Percentiles rank a stretch among this genome's conserved stretches.
These are phyloP conservation scores for Paulownia fortunei DNA, from an alignment of 257 asterid species.

Conservation along the genomic window DNA sequence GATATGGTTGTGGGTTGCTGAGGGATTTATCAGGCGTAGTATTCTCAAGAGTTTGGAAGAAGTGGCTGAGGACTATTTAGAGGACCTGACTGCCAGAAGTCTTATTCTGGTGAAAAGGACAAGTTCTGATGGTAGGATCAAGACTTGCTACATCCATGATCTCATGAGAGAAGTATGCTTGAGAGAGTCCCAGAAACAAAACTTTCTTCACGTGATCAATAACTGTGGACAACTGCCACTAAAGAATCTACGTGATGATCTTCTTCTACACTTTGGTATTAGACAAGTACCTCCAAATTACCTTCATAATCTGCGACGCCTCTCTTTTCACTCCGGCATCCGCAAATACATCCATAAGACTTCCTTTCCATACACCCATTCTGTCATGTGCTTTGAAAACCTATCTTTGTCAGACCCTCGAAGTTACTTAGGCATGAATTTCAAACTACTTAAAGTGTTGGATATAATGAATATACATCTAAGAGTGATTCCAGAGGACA, in stretches of 20 bases:
- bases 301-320: background rate
- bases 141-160: conserved; percentile 40
- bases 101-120: conserved; percentile 29
- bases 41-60: conserved; percentile 30
- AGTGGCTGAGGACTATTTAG: conserved; percentile 31
- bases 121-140: conserved; percentile 31
- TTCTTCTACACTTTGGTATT: background rate
- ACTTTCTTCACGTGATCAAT: conserved; percentile 23
- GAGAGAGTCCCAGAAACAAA: conserved; percentile 25
- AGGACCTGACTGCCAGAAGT: conserved; percentile 34
- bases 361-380: conserved; percentile 2
- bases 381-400: conserved; percentile 28
- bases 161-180: conserved; percentile 35
- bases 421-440: background rate
- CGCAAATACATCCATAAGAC: background rate
- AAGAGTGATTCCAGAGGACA: background rate
- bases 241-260: background rate
- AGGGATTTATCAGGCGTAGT: conserved; percentile 30
- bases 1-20: conserved; percentile 36
- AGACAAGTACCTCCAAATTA: background rate
- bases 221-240: background rate
- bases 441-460: conserved; percentile 32
- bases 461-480: conserved; percentile 19
- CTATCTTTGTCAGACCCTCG: background rate
- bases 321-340: conserved; percentile 23